Conservation (phyloP, 2,329 filamentous ascomycete species). For the Fusarium caatingaense region DNA sequence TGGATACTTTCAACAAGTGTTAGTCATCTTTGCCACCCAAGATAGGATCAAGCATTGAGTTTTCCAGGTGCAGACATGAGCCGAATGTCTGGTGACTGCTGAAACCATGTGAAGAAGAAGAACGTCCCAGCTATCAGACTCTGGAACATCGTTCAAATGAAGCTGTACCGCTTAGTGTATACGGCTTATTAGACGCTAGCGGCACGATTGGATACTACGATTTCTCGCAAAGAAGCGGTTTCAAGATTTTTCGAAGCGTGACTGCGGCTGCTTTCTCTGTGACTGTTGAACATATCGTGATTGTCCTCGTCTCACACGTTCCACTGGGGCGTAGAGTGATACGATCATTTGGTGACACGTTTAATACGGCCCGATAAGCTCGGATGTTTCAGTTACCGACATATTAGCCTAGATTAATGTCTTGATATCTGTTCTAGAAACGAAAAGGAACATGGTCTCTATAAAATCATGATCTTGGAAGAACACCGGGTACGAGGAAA, state of each 20-base stretch:
- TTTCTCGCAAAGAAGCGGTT: not conserved
- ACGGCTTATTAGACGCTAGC: not conserved
- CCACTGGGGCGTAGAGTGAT: not conserved
- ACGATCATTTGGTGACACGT: not conserved
- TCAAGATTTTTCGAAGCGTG: not conserved
- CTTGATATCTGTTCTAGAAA: not conserved
- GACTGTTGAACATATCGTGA: not conserved
- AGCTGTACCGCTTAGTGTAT: not conserved
- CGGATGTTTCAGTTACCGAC: not conserved
- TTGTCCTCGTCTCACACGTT: not conserved
- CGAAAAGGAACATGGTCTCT: not conserved
- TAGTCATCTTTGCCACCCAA: too few relatives aligned
- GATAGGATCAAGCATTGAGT: too few relatives aligned
- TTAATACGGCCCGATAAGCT: not conserved
- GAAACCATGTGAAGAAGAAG: not conserved
- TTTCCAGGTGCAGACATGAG: too few relatives aligned
- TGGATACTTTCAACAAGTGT: not conserved
- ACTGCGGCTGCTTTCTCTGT: too few relatives aligned
- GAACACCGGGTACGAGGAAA: not conserved
- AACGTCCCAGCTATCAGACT: not conserved
- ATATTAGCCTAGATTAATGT: rapidly evolving
- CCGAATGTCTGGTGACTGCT: too few relatives aligned
- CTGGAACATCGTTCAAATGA: not conserved
- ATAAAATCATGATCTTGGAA: not conserved
- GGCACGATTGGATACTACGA: rapidly evolving